These are phyloP conservation scores for Pelargonium myrrhifolium DNA, from an alignment of 441 rosid genomes.

Conservation along the genomic window DNA sequence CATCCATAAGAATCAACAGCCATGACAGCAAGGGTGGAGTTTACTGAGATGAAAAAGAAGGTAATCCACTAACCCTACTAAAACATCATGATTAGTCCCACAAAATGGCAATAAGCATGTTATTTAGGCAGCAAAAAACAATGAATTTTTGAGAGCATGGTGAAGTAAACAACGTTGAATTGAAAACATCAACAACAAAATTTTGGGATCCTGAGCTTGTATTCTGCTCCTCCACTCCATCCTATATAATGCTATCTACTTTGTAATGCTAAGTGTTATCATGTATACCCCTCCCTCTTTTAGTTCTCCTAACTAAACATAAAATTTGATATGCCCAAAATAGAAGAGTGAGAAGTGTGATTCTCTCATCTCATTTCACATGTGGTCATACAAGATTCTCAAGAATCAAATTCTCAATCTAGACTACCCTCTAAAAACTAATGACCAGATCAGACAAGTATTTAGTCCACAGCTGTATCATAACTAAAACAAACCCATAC, in stretches of 20 bases:
- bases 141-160: not conserved
- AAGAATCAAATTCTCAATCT: not conserved
- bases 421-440: not conserved
- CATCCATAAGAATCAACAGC: too few species aligned
- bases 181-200: not conserved
- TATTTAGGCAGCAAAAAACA: not conserved
- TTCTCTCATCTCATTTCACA: not conserved
- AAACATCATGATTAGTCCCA: too few species aligned
- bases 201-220: too few species aligned
- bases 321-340: not conserved
- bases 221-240: too few species aligned
- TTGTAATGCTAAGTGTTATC: too few species aligned
- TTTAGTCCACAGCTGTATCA: not conserved
- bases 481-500: slow-evolving; percentile 27
- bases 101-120: not conserved
- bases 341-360: not conserved
- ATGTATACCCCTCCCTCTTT: too few species aligned
- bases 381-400: not conserved
- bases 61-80: not conserved
- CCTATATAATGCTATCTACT: too few species aligned
- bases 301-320: not conserved
- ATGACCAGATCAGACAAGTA: not conserved
- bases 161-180: not conserved
- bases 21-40: too few species aligned
- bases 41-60: not conserved